phyloP scores from a whole-genome alignment of 352 stramenopile species.

The Globisporangium ultimum region DNA sequence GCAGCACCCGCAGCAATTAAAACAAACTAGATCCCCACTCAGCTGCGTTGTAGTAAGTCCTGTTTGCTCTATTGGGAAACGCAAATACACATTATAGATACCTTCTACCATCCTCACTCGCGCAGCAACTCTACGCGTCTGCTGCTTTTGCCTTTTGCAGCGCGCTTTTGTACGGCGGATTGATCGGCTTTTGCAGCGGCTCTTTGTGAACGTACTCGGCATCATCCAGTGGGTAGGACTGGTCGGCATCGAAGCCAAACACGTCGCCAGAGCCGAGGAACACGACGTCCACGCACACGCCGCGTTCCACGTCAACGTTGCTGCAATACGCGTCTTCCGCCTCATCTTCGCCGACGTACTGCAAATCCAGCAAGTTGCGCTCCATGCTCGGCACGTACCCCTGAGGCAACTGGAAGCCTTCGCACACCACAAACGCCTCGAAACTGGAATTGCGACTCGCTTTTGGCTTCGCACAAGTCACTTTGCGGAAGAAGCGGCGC shows the following conservation, averaged over 20 bases:
- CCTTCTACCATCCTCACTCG: constrained; percentile 11
- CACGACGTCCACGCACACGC: constrained; percentile 53
- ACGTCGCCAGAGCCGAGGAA: constrained; percentile 76
- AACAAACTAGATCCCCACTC: neutral
- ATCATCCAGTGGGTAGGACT: constrained; percentile 72
- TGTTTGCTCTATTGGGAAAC: too few species aligned
- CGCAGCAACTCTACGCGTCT: constrained; percentile 8
- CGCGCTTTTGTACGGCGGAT: constrained; percentile 78
- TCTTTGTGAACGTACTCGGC: constrained; percentile 63
- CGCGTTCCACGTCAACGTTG: constrained; percentile 32
- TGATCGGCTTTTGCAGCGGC: constrained; percentile 82
- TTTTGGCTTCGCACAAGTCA: constrained; percentile 84
- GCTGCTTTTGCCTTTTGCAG: constrained; percentile 46
- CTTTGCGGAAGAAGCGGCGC: constrained; percentile 57
- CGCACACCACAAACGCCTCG: constrained; percentile 79
- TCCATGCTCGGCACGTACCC: constrained; percentile 64
- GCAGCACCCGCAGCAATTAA: neutral
- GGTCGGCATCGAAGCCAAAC: constrained; percentile 78
- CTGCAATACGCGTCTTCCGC: constrained; percentile 23
- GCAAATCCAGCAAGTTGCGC: constrained; percentile 63
- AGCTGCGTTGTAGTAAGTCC: too few species aligned
- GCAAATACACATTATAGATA: too few species aligned
- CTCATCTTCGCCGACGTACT: constrained; percentile 44
- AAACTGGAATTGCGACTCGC: constrained; percentile 84
- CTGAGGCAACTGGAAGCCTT: constrained; percentile 50